phyloP scores from a whole-genome alignment of 805 yeast genomes.

The Torulaspora gathmanii region DNA sequence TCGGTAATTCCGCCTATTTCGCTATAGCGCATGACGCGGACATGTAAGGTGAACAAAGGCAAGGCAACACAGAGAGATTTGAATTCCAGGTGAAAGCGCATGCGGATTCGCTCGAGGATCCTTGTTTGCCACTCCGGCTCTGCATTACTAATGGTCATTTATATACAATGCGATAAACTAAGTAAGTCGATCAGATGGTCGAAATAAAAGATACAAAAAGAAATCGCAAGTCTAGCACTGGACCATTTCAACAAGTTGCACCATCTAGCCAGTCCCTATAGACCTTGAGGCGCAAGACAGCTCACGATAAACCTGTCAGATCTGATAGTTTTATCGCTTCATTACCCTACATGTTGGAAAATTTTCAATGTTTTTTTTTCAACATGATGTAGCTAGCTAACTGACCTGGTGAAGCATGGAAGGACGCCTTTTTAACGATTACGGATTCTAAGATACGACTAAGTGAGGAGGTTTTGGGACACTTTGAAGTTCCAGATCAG shows the following conservation, averaged over 20 bases:
- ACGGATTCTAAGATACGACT: not conserved
- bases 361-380: conserved; percentile 7
- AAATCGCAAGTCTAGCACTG: too few species aligned
- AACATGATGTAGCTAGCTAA: conserved; percentile 5
- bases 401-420: not conserved
- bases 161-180: too few species aligned
- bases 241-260: too few species aligned
- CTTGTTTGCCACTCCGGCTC: too few species aligned
- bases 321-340: not conserved
- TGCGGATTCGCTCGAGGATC: too few species aligned
- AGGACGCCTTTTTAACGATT: not conserved
- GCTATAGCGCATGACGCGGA: too few species aligned
- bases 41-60: not conserved
- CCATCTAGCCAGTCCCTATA: too few species aligned
- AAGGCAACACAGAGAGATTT: not conserved
- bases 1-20: too few species aligned
- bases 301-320: not conserved
- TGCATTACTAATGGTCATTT: too few species aligned
- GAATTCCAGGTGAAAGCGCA: not conserved
- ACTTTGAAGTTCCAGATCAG: not conserved
- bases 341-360: conserved; percentile 14
- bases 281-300: too few species aligned
- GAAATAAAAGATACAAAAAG: too few species aligned
- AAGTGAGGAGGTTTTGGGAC: not conserved
- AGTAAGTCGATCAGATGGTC: too few species aligned